Percentiles rank a stretch among this genome's conserved stretches.
These are phyloP conservation scores for Helicostylum pulchrum DNA, from an alignment of 192 early-diverging fungal genomes.

Conservation along the genomic window DNA sequence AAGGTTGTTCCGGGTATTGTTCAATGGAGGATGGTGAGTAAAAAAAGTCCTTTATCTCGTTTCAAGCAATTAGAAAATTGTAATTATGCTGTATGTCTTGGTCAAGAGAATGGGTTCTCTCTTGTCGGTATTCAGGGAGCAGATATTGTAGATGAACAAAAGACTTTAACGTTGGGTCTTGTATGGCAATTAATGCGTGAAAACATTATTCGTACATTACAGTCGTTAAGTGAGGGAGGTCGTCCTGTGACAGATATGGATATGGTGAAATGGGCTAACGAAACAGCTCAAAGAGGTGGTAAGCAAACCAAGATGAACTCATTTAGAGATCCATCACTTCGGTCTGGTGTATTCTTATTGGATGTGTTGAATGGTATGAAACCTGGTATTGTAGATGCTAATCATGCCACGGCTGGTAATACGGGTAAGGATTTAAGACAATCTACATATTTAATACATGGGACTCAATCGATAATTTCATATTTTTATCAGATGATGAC, in stretches of 20 bases:
- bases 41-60: slow-evolving; percentile 66
- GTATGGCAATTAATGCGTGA: slow-evolving; percentile 99
- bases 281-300: slow-evolving; percentile 58
- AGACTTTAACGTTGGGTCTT: slow-evolving; percentile 84
- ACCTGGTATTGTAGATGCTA: slow-evolving; percentile 88
- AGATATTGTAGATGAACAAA: slow-evolving; percentile 90
- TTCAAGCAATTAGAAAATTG: slow-evolving; percentile 99
- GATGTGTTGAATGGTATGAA: slow-evolving; percentile 93
- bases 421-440: slow-evolving; percentile 37
- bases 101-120: slow-evolving; percentile 82
- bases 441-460: not conserved
- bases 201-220: slow-evolving; percentile 91
- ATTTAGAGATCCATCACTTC: slow-evolving; percentile 84
- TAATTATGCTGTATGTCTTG: slow-evolving; percentile 87
- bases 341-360: slow-evolving; percentile 80
- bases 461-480: not conserved
- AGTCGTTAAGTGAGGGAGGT: slow-evolving; percentile 78
- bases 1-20: slow-evolving; percentile 89
- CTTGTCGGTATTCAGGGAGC: slow-evolving; percentile 94
- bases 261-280: slow-evolving; percentile 96
- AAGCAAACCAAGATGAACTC: slow-evolving; percentile 69
- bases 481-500: slow-evolving; percentile 65
- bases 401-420: slow-evolving; percentile 69
- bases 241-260: slow-evolving; percentile 87
- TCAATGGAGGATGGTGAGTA: slow-evolving; percentile 92